Conservation (phyloP, 2,329 filamentous ascomycete genomes). For the Alternaria panax region DNA sequence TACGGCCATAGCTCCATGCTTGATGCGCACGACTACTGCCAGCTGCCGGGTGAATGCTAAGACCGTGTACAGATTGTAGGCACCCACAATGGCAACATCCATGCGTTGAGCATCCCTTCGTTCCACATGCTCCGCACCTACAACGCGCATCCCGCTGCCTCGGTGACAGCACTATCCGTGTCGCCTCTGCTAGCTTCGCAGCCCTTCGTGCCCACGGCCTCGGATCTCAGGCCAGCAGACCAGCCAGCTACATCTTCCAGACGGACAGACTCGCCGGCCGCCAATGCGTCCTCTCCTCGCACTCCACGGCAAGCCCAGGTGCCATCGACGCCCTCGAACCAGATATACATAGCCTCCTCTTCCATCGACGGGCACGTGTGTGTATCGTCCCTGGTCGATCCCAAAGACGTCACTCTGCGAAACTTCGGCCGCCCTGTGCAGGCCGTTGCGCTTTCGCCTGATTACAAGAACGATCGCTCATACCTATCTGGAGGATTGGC, state of each 20-base stretch:
- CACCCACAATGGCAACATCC: slow-evolving; percentile 95
- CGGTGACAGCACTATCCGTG: slow-evolving; percentile 86
- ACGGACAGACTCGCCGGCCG: slow-evolving; percentile 32
- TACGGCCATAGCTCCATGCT: slow-evolving; percentile 53
- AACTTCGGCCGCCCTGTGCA: slow-evolving; percentile 95
- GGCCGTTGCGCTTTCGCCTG: slow-evolving; percentile 90
- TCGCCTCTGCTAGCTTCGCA: slow-evolving; percentile 77
- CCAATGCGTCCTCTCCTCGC: slow-evolving; percentile 57
- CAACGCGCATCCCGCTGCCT: slow-evolving; percentile 84
- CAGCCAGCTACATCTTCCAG: slow-evolving; percentile 52
- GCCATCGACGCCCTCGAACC: slow-evolving; percentile 80
- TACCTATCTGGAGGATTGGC: slow-evolving; percentile 92
- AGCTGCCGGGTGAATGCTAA: slow-evolving; percentile 69
- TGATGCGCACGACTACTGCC: slow-evolving; percentile 44
- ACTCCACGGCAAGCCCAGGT: slow-evolving; percentile 66
- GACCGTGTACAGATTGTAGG: slow-evolving; percentile 73
- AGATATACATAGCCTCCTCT: slow-evolving; percentile 91
- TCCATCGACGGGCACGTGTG: slow-evolving; percentile 97
- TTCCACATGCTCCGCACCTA: slow-evolving; percentile 86
- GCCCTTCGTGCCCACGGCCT: slow-evolving; percentile 43
- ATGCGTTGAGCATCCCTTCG: slow-evolving; percentile 83
- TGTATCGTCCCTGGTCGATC: slow-evolving; percentile 83
- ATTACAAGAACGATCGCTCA: slow-evolving; percentile 86
- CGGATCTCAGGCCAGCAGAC: slow-evolving; percentile 32
- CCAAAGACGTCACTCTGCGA: slow-evolving; percentile 87